Base-by-base conservation (phyloP, 768 basidiomycete species). In the Tulasnella sp. region DNA sequence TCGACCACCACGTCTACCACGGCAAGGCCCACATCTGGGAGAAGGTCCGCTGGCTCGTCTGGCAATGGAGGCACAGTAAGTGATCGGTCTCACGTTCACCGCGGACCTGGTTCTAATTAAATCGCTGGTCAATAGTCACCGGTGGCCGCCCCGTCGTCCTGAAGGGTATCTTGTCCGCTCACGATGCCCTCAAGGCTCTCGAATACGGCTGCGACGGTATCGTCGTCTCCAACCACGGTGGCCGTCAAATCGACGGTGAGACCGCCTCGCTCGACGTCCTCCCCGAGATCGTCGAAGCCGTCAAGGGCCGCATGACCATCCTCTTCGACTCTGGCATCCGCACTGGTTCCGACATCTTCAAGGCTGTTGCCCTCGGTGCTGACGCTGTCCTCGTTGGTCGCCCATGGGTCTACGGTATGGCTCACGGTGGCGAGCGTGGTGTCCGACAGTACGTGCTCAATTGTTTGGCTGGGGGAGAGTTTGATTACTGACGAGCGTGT, bases 351-450 rank as follows among this genome's bases (percentile, higher is more conserved):
- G 95, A 97, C 78, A 88, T 95, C 67, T 77, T 82, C 79, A 83
- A 93, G 82, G 94, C 95, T 0, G 83, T 96, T 37, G 93, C 93
- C 0, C 85, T 96, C 0, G 94, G 95, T 54, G 94, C 95, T 9
- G 91, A 96, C 79, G 93, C 85, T 9, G 89, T 96, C 19, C 82
- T 95, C 25, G 75, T 82, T 58, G 82, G 82, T 4, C 39, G 71
- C 34, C 71, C 45, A 25, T 72, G 49, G 40, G 71, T 72, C 7
- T 72, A 72, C 49, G 71, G 71, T 36, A 42, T 72, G 71, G 71
- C 71, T 54, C 49, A 45, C 49, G 71, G 71, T 72, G 71, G 71
- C 31, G 49, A 72, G 42, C 52, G 58, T 25, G 58, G 73, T 67
- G 58, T 75, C 31, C 5, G 58, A 37, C 73, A 75, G 73, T 74